Base-by-base conservation (phyloP, 177 flowering plant genomes). In the Vitis hybrid region DNA sequence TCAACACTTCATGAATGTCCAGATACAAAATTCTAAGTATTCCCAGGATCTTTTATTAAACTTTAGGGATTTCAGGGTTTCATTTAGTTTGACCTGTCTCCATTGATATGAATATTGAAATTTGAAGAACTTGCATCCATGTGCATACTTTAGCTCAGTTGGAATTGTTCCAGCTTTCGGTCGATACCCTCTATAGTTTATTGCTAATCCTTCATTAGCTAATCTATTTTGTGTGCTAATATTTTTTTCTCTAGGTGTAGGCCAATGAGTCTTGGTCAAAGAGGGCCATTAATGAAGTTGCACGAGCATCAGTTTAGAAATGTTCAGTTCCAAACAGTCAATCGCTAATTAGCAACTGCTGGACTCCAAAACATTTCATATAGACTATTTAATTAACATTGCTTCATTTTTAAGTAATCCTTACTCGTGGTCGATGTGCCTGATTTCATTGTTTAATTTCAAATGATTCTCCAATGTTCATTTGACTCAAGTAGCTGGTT, bases 171-270 rank as follows among this genome's bases (percentile, higher is more conserved):
- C 28, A 18, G 61, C 8, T 58, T 58, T 14, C 1, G 10, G 22
- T 20, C 0, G 1, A 24, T 58, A 8, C 22, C 11, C 19, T 24
- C 22, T 13, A 58, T 20, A 19, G 28, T 9, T 58, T 24, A 20
- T 58, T 58, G 22, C 28, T 19, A 58, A 58, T 58, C 61, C 19
- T 18, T 19, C 61, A 58, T 55, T 55, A 55, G 58, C 61, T 58
- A 24, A 24, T 24, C 28, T 24, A 24, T 24, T 24, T 24, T 24
- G 28, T 24, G 28, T 18, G 12, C 64, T 61, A 13, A 18, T 61
- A 3, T 31, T 18, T 14, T 61, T 61, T 11, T 3, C n/a, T 12
- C 44, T 12, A 14, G 12, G 15, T 24, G 31, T 24, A 22, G 44
- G n/a, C 20, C 24, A 28, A 24, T 24, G 64, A 61, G 64, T 31